Evolutionary conservation across 1,139 yeast genomes (phyloP), one percentile per base, ranked within the genome.

Genomic region (Yamadazyma atmosphaerica): DNA sequence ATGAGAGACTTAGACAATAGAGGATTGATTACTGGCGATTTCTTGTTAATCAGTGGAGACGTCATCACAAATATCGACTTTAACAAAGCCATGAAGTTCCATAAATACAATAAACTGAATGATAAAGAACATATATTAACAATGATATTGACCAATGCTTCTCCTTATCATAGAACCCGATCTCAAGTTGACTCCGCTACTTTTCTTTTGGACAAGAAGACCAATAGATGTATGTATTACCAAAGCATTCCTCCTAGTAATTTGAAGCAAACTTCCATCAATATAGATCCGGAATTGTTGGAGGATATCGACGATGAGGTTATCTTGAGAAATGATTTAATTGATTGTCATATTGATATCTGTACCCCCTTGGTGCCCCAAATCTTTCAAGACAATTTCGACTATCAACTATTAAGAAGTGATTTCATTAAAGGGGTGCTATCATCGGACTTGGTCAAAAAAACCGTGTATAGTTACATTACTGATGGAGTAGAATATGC

Each of bases 351-450:
- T 56, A 88, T 92, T 42, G 98, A 92, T 64, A 88, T 92, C 44
- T 92, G 99, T 61, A 74, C 97, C 6, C 90, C 95, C 1, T 90
- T 85, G 50, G 96, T 94, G 21, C 98, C 98, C 1, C 95, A 95
- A 18, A 81, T 92, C 44, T 92, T 90, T 65, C 95, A 88, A 51
- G 99, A 92, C 56, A 90, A 92, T 60, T 92, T 92, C 54, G 99
- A 92, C 64, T 92, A 90, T 60, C 96, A 90, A 59, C 70, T 79
- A 42, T 71, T 92, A 47, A 77, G 99, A 61, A 72, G 76, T 32
- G 98, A 92, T 63, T 92, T 92, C 56, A 86, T 92, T 22, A 84
- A 80, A 51, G 98, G 98, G 37, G 94, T 92, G 22, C 72, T 94
- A 43, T 83, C 95, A 11, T 85, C 95, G 36, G 99, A 92, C 62